Base-by-base conservation (phyloP, 768 basidiomycete genomes). In the Pholiota molesta region DNA sequence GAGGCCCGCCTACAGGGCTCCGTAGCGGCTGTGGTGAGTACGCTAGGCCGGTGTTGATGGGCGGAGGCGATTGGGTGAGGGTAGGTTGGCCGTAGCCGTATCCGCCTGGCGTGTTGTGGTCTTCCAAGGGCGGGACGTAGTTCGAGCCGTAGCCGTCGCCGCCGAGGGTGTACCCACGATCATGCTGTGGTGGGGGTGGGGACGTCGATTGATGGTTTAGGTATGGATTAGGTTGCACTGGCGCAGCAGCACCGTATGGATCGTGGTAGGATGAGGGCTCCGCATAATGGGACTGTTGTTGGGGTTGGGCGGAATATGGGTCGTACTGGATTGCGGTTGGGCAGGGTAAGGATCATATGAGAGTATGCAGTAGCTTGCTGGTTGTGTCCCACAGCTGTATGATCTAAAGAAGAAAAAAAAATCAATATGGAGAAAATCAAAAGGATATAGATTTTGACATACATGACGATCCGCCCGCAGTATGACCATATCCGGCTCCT, bases 101-200 rank as follows among this genome's bases (percentile, higher is more conserved):
- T 13, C 63, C 72, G 42, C 70, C 67, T 28, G 67, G 63, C 16
- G 60, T 62, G 31, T 10, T 63, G 60, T 72, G 72, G 37, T 75
- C 69, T n/a, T 72, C 74, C n/a, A 80, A 65, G 2, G 79, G 74
- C 3, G 82, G 81, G 9, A 80, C 78, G 14, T 74, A 69, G 66
- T 79, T 84, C 28, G 69, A 68, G 4, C 82, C 85, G 59, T 90
- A 90, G 8, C 82, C 81, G 57, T 80, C 80, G 19, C 85, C 86
- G 5, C 84, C 83, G 31, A 84, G 77, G 7, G 85, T 81, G 71
- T 90, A 86, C 58, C 75, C 80, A n/a, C 80, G 83, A 33, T 85
- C 81, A 29, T 76, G 74, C 28, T 73, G 73, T 55, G 65, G 64
- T 29, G 68, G 69, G 26, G 62, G 69, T 29, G 66, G 69, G 21